Base-by-base conservation (phyloP, 1,284 basidiomycete species). In the Moesziomyces parantarcticus region DNA sequence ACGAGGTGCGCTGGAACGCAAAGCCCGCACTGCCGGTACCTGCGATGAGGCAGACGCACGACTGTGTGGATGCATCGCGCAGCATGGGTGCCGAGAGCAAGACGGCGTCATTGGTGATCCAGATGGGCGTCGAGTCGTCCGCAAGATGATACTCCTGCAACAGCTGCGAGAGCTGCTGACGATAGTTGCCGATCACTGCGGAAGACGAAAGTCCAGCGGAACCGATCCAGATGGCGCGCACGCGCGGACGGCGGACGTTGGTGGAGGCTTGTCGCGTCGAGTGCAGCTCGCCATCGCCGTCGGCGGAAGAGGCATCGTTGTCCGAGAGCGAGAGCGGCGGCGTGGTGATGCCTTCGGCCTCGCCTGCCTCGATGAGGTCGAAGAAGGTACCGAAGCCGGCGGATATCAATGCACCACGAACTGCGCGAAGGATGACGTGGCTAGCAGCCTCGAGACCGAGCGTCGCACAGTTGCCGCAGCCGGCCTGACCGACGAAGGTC, bases 21-120 rank as follows among this genome's bases (percentile, higher is more conserved):
- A 74, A 74, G 7, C 71, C 71, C 9, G 71, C 71, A 54, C 66
- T 69, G 25, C 71, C 71, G 0, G 71, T 74, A 10, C 71, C 71
- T 0, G 71, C 71, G n/a, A 74, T 66, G 25, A 74, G 45, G 49
- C 71, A 74, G 21, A 74, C 71, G 21, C 65, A 67, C 18, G 53
- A 54, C 25, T 65, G 60, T 0, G 62, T 65, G 25, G 45, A 48
- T 11, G 51, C 46, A 39, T 74, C 66, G 11, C 65, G 25, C 32
- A 74, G 32, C 71, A 74, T 68, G 9, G 66, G 71, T n/a, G 71
- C 63, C 0, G 65, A 62, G 3, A 74, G 55, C 14, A 74, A 34
- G 1, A 74, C 71, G 3, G 71, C 71, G 39, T 74, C 71, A 39
- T 74, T 74, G 40, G 65, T 69, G 61, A 74, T 69, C 71, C 71